phyloP scores from a whole-genome alignment of 345 rosid species.

The Dipteronia dyeriana region DNA sequence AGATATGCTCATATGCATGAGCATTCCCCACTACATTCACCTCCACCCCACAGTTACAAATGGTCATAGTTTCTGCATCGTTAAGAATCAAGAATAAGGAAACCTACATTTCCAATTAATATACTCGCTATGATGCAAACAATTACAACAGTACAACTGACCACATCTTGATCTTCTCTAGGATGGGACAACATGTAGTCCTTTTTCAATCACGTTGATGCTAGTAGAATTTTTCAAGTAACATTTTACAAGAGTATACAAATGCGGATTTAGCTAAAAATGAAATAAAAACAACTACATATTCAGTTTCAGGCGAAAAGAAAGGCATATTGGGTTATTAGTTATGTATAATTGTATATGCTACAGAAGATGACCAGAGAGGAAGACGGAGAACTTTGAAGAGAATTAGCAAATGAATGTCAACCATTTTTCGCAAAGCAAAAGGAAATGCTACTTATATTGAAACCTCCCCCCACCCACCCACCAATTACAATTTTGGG shows the following conservation, averaged over 20 bases:
- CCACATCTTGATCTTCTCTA: neutral
- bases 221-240: neutral
- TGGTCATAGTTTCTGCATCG: neutral
- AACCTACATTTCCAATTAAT: neutral
- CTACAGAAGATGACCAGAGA: neutral
- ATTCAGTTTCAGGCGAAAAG: neutral
- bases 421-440: constrained; percentile 1
- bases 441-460: neutral
- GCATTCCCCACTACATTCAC: neutral
- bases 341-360: neutral
- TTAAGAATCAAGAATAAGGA: neutral
- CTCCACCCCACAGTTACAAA: neutral
- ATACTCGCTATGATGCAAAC: neutral
- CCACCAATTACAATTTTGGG: neutral
- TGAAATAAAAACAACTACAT: neutral
- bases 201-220: neutral
- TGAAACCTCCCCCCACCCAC: neutral
- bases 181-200: neutral
- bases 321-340: neutral
- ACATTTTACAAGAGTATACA: neutral
- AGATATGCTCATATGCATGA: neutral
- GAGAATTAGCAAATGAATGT: neutral
- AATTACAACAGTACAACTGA: neutral
- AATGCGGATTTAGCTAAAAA: neutral
- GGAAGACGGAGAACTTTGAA: neutral